Conservation (phyloP, 305 asterid genomes). For the Fraxinus baroniana region DNA sequence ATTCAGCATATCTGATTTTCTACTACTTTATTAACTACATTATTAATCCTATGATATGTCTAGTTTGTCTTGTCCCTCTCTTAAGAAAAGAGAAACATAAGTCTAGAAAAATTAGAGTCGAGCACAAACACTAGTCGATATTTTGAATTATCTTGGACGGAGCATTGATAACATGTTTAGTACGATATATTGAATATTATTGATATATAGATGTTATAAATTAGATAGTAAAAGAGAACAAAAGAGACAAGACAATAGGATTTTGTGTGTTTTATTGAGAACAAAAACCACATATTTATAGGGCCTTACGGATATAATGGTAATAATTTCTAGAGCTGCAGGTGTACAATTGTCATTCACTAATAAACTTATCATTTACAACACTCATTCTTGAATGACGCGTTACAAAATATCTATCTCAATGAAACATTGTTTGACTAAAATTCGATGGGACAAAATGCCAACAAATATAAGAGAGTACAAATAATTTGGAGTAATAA, state of each 20-base stretch:
- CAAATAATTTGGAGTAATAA: not conserved
- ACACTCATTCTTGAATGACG: not conserved
- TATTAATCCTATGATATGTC: slow-evolving; percentile 3
- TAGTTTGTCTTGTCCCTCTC: slow-evolving; percentile 8
- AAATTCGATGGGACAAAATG: not conserved
- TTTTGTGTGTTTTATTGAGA: not conserved
- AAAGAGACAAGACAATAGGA: not conserved
- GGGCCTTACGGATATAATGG: not conserved
- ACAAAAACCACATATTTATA: not conserved
- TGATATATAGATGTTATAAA: not conserved
- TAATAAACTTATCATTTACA: not conserved
- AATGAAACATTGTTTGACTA: too few species aligned
- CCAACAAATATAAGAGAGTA: not conserved
- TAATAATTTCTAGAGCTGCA: not conserved
- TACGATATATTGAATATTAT: too few species aligned
- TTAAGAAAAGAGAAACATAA: not conserved
- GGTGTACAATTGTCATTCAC: too few species aligned
- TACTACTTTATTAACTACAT: slow-evolving; percentile 6
- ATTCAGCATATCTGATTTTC: slow-evolving; percentile 14
- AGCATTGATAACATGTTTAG: not conserved
- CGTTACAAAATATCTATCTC: too few species aligned
- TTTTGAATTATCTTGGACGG: not conserved
- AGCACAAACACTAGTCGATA: not conserved
- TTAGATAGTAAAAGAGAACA: not conserved
- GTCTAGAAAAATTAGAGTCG: not conserved